Evolutionary conservation across 2,329 filamentous ascomycete species (phyloP).

Genomic region (Exophiala sideris): DNA sequence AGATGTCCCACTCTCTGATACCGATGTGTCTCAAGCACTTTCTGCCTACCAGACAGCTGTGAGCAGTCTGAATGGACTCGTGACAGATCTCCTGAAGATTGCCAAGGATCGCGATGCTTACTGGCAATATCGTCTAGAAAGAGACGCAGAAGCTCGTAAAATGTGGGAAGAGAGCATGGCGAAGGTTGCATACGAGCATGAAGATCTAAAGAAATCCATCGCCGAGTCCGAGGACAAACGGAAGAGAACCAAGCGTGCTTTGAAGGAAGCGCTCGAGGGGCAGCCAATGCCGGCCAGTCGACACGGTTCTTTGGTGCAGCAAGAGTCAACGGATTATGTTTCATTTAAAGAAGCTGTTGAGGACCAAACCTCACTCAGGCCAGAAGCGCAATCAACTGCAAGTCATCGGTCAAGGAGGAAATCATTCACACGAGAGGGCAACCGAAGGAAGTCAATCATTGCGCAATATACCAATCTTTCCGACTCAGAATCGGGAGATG

Average conservation of each 20-base stretch:
- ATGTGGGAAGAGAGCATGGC: constrained; percentile 99
- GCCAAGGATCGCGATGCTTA: constrained; percentile 91
- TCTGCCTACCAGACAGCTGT: constrained; percentile 86
- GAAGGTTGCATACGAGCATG: constrained; percentile 89
- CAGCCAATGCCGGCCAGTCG: constrained; percentile 41
- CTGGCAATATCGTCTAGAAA: constrained; percentile 92
- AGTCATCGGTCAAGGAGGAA: constrained; percentile 21
- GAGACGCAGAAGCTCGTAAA: constrained; percentile 83
- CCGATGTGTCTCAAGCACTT: constrained; percentile 71
- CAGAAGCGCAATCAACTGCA: constrained; percentile 31
- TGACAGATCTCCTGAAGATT: constrained; percentile 85
- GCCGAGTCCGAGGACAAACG: constrained; percentile 88
- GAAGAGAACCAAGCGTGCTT: constrained; percentile 80
- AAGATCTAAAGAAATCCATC: constrained; percentile 80
- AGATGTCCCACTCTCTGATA: constrained; percentile 68
- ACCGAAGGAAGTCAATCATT: constrained; percentile 63
- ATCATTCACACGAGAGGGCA: constrained; percentile 36
- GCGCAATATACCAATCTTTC: constrained; percentile 71
- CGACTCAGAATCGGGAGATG: constrained; percentile 71
- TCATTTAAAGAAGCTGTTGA: constrained; percentile 37
- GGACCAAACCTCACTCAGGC: constrained; percentile 36
- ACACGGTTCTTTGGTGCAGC: constrained; percentile 32
- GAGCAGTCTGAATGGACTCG: constrained; percentile 75
- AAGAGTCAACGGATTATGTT: constrained; percentile 18
- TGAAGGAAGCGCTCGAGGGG: constrained; percentile 77